phyloP scores from a whole-genome alignment of 1,284 basidiomycete genomes.

The Tetrapyrgos nigripes region DNA sequence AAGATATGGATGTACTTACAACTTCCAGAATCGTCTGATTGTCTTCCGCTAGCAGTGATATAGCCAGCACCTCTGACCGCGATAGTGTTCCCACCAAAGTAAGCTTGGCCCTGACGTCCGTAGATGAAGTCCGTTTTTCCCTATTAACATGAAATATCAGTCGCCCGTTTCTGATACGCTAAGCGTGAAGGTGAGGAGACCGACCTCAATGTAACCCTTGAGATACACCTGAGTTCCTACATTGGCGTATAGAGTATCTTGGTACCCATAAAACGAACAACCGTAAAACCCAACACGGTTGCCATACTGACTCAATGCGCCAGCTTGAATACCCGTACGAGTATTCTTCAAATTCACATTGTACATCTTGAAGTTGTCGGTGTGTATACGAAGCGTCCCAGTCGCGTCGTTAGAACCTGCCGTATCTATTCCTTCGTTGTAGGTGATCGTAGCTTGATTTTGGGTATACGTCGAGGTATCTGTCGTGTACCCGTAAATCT shows the following conservation, averaged over 20 bases:
- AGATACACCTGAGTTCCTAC: constrained; percentile 56
- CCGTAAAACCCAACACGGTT: constrained; percentile 57
- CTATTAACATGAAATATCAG: constrained; percentile 29
- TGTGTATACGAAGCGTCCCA: constrained; percentile 60
- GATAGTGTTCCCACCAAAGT: constrained; percentile 55
- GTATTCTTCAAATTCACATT: constrained; percentile 63
- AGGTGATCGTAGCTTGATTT: constrained; percentile 51
- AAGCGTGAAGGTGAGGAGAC: not conserved
- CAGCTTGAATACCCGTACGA: constrained; percentile 57
- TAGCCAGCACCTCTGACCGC: constrained; percentile 47
- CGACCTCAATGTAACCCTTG: constrained; percentile 53
- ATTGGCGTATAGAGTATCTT: constrained; percentile 52
- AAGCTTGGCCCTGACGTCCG: constrained; percentile 47
- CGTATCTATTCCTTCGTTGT: not conserved
- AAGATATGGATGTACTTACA: constrained; percentile 41
- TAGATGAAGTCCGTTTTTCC: constrained; percentile 65
- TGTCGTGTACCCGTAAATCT: constrained; percentile 56
- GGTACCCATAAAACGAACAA: constrained; percentile 58
- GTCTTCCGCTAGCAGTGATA: constrained; percentile 59
- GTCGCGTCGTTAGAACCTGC: constrained; percentile 61
- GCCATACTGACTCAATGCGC: constrained; percentile 60
- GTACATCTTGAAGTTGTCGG: constrained; percentile 58
- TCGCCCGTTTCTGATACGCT: not conserved
- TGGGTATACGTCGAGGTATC: constrained; percentile 41
- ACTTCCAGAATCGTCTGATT: constrained; percentile 51